Base-by-base conservation (phyloP, 2,329 filamentous ascomycete genomes). In the Chaetomium sp. region DNA sequence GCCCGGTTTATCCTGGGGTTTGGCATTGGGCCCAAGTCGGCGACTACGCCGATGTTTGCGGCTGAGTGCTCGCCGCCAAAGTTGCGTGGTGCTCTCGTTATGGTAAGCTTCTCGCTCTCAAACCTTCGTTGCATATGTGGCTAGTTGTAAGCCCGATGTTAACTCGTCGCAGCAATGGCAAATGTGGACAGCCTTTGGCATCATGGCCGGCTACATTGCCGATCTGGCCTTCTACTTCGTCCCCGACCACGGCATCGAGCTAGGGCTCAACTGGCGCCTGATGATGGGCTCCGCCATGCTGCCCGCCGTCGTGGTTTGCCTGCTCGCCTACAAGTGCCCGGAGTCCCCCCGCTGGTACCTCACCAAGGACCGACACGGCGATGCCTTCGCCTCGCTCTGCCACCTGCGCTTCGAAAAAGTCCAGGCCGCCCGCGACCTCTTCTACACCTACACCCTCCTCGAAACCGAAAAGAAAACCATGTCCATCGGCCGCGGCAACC, bases 1-100 rank as follows among this genome's bases (percentile, higher is more conserved):
- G 83, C 85, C 5, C 79, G 87, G 10, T 87, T 90, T 65, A 72
- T 78, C 27, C 77, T 90, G 27, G 87, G 87, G 0, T 78, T 90
- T 32, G 86, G 84, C 1, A 86, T 89, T 53, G 86, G 86, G 0
- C 80, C 84, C 19, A 88, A 88, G 67, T 82, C 82, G 0, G 83
- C 85, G 0, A 89, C 86, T 0, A 84, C 86, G 4, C 72, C 86
- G 0, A 81, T 89, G 38, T 88, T 87, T 59, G 82, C 84, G 0
- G 86, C 86, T 2, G 86, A 89, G 67, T 85, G 78, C 41, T 79
- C 82, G 0, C 85, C 85, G 0, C 80, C 84, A 0, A 71, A 69
- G 43, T 81, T 88, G 45, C 79, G 85, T 55, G 85, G 85, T 50
- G 85, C 84, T 1, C 72, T 89, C 5, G 85, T 88, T 37, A 90